Percentiles rank a stretch among this genome's conserved stretches.
phyloP scores from a whole-genome alignment of 1,284 basidiomycete species.

The Pascua sp. region DNA sequence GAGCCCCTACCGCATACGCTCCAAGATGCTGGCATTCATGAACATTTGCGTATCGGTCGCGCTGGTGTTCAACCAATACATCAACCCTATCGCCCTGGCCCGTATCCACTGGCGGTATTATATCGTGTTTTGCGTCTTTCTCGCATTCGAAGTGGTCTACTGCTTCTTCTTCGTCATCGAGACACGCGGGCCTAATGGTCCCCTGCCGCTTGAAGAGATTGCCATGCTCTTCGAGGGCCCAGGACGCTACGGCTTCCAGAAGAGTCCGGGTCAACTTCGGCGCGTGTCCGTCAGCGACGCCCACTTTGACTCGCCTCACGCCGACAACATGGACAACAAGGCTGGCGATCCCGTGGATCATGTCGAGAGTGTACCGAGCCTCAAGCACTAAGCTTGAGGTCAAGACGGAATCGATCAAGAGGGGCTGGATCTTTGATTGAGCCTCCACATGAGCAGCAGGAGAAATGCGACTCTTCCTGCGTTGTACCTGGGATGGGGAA shows the following conservation, averaged over 20 bases:
- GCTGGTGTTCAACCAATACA: conserved; percentile 44
- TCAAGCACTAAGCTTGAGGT: too few relatives aligned
- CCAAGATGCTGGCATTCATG: conserved; percentile 68
- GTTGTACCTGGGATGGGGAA: too few relatives aligned
- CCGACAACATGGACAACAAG: conserved; percentile 3
- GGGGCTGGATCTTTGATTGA: too few relatives aligned
- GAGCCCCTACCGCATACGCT: conserved; percentile 54
- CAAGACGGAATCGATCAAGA: neutral
- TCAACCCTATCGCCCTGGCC: conserved; percentile 42
- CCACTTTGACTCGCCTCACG: too few relatives aligned
- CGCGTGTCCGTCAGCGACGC: conserved; percentile 1
- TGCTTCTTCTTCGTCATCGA: conserved; percentile 45
- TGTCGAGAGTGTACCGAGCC: neutral
- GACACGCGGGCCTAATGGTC: conserved; percentile 28
- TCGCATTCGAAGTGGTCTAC: conserved; percentile 46
- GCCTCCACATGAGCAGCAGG: too few relatives aligned
- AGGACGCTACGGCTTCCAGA: conserved; percentile 16
- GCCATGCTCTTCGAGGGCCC: conserved; percentile 26
- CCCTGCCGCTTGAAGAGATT: conserved; percentile 45
- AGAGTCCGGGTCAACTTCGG: conserved; percentile 1
- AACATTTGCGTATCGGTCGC: conserved; percentile 40
- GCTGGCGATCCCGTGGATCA: neutral
- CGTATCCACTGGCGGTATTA: conserved; percentile 38
- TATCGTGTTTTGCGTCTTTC: conserved; percentile 34
- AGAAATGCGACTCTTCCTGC: too few relatives aligned